phyloP scores from a whole-genome alignment of 75 land plant species.

The Cryptomeria japonica region DNA sequence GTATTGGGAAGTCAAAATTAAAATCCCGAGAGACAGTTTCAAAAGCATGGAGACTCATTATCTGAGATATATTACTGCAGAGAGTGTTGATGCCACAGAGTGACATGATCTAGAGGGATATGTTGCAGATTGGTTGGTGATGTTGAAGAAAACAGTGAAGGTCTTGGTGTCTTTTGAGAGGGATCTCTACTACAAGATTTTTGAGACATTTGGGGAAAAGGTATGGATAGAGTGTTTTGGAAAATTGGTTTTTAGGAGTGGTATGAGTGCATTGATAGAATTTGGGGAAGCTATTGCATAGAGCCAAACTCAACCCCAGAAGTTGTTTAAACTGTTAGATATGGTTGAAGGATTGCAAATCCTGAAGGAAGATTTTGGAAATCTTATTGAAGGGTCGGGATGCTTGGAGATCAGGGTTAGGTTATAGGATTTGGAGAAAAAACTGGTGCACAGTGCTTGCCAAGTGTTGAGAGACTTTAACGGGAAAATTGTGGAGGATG shows the following conservation, averaged over 20 bases:
- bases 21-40: slow-evolving; percentile 8
- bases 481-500: slow-evolving; percentile 2
- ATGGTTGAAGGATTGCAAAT: slow-evolving; percentile 13
- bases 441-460: slow-evolving; percentile 4
- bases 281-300: slow-evolving; percentile 18
- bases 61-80: slow-evolving; percentile 1
- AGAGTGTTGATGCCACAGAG: background rate
- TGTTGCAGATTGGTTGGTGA: slow-evolving; percentile 10
- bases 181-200: slow-evolving; percentile 13
- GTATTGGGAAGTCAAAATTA: slow-evolving; percentile 8
- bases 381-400: slow-evolving; percentile 11
- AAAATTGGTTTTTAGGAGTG: slow-evolving; percentile 1
- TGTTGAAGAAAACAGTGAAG: slow-evolving; percentile 11
- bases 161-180: slow-evolving; percentile 14
- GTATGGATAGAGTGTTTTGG: slow-evolving; percentile 5
- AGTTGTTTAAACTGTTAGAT: slow-evolving; percentile 23
- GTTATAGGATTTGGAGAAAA: background rate
- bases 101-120: slow-evolving; percentile 17
- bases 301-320: slow-evolving; percentile 15
- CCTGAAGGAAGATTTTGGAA: background rate
- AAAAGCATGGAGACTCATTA: slow-evolving; percentile 12
- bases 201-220: slow-evolving; percentile 9
- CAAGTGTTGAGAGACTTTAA: slow-evolving; percentile 17
- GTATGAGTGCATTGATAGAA: slow-evolving; percentile 3
- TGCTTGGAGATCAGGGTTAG: background rate